These are phyloP conservation scores for Speleostelium caveatum DNA, from an alignment of 78 protist genomes.

Conservation along the genomic window DNA sequence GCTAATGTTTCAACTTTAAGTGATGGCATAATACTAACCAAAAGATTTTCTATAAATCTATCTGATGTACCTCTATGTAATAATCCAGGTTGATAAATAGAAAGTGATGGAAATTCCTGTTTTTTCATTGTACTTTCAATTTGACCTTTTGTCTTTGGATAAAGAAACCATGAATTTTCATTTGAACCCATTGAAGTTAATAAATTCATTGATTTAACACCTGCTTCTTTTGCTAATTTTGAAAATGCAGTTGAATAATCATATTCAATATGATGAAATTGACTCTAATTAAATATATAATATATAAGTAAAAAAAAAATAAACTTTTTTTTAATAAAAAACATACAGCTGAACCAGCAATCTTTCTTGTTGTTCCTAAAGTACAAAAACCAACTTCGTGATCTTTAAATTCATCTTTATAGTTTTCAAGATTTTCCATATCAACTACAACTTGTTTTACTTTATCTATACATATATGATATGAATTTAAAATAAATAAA, in stretches of 20 bases:
- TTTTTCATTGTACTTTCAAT: conserved; percentile 57
- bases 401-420: conserved; percentile 37
- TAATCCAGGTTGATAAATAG: conserved; percentile 79
- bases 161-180: conserved; percentile 73
- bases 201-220: conserved; percentile 37
- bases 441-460: conserved; percentile 72
- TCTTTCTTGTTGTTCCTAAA: conserved; percentile 55
- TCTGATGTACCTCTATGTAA: conserved; percentile 12
- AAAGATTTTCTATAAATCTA: background rate
- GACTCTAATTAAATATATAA: background rate
- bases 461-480: conserved; percentile 11
- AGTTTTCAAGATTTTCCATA: conserved; percentile 27
- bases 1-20: background rate
- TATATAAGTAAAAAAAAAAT: background rate
- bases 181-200: conserved; percentile 63
- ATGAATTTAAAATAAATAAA: background rate
- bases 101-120: conserved; percentile 18
- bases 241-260: conserved; percentile 19
- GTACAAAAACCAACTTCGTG: conserved; percentile 35
- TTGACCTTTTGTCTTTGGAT: conserved; percentile 78
- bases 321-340: background rate
- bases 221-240: conserved; percentile 25
- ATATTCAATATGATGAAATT: conserved; percentile 24
- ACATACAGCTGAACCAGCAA: conserved; percentile 36
- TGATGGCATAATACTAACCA: background rate